These are phyloP conservation scores for Millerago galiae DNA, from an alignment of 805 yeast species.

Conservation along the genomic window DNA sequence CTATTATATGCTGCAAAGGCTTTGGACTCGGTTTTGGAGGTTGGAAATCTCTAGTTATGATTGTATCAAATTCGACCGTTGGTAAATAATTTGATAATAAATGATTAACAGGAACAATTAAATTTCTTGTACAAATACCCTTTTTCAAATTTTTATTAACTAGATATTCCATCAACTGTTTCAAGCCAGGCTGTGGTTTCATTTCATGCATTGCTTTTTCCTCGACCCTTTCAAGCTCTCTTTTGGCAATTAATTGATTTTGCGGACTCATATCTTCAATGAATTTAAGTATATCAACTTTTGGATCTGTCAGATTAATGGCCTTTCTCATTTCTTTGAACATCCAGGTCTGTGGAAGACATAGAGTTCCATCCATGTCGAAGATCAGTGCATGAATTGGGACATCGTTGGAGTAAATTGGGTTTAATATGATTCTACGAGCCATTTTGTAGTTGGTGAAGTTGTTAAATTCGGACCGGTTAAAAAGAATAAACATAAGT, in stretches of 20 bases:
- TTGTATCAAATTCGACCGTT: slow-evolving; percentile 38
- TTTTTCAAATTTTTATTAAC: slow-evolving; percentile 28
- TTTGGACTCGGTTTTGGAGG: slow-evolving; percentile 69
- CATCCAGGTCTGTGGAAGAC: slow-evolving; percentile 59
- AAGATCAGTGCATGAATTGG: slow-evolving; percentile 50
- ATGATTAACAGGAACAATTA: slow-evolving; percentile 46
- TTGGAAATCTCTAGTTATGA: slow-evolving; percentile 54
- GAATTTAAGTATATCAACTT: slow-evolving; percentile 47
- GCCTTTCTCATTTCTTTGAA: slow-evolving; percentile 55
- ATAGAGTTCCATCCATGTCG: slow-evolving; percentile 78
- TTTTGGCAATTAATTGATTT: slow-evolving; percentile 37
- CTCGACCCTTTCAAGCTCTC: slow-evolving; percentile 46
- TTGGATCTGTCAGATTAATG: slow-evolving; percentile 38
- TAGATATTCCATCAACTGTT: slow-evolving; percentile 10
- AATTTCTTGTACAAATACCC: slow-evolving; percentile 60
- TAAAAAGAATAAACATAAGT: too few species aligned
- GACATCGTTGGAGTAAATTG: slow-evolving; percentile 21
- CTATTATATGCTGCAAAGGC: slow-evolving; percentile 52
- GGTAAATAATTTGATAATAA: slow-evolving; percentile 40
- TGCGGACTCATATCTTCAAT: slow-evolving; percentile 37
- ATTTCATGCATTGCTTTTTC: slow-evolving; percentile 55
- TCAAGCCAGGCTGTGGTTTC: slow-evolving; percentile 26
- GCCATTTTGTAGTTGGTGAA: slow-evolving; percentile 4
- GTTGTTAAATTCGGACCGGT: too few species aligned
- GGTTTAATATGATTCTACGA: slow-evolving; percentile 20